phyloP scores from a whole-genome alignment of 305 asterid species.

The Fraxinus angustifolia region DNA sequence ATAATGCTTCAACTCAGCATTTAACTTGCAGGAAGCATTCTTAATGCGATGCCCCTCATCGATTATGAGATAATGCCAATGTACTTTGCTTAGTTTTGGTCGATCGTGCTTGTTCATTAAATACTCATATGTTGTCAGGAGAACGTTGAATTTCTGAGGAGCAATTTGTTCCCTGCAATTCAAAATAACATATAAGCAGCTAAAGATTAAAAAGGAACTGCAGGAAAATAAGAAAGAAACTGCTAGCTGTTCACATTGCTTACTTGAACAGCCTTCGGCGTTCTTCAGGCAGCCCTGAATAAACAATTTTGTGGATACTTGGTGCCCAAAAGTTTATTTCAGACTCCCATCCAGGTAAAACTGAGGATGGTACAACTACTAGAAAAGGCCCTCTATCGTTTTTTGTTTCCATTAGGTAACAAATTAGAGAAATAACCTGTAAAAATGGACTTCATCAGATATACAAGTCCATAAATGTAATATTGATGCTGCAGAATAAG shows the following conservation, averaged over 20 bases:
- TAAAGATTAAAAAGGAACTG: constrained; percentile 8
- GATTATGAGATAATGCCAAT: constrained; percentile 93
- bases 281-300: constrained; percentile 96
- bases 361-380: constrained; percentile 98
- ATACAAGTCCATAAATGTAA: constrained; percentile 13
- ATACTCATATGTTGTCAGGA: constrained; percentile 95
- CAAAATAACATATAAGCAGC: constrained; percentile 27
- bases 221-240: constrained; percentile 13
- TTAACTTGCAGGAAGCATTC: constrained; percentile 99
- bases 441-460: constrained; percentile 29
- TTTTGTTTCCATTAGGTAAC: constrained; percentile 90
- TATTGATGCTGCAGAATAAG: constrained; percentile 3
- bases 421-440: constrained; percentile 91
- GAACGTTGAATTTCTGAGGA: constrained; percentile 91
- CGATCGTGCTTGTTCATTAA: constrained; percentile 99
- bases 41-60: constrained; percentile 99
- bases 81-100: constrained; percentile 89
- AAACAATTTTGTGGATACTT: constrained; percentile 77
- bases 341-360: constrained; percentile 94
- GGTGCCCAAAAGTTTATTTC: constrained; percentile 97
- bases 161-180: constrained; percentile 85
- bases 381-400: constrained; percentile 97
- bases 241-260: constrained; percentile 6
- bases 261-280: constrained; percentile 93
- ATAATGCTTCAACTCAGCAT: constrained; percentile 94